These are phyloP conservation scores for Aphanomyces invadans DNA, from an alignment of 352 stramenopile species.

Conservation along the genomic window DNA sequence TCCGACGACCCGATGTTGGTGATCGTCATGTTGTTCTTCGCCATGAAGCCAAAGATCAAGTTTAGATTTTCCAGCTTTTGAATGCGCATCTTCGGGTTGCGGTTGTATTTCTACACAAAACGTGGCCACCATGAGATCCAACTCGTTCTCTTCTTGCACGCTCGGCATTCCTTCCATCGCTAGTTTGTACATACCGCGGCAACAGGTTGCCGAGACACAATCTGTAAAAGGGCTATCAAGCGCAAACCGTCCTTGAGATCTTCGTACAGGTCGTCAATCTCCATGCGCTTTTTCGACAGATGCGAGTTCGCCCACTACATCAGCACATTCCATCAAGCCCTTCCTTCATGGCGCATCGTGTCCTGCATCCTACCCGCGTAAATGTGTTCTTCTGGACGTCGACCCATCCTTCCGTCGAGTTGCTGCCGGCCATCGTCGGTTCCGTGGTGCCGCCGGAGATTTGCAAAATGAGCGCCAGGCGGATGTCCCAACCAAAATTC, in stretches of 20 bases:
- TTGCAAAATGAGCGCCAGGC: background rate
- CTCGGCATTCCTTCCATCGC: background rate
- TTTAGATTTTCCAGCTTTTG: slow-evolving; percentile 91
- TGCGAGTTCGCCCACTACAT: slow-evolving; percentile 86
- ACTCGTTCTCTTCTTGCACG: background rate
- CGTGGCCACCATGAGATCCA: slow-evolving; percentile 14
- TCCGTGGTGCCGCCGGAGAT: background rate
- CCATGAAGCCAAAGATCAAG: slow-evolving; percentile 84
- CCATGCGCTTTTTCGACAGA: slow-evolving; percentile 78
- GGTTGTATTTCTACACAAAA: slow-evolving; percentile 79
- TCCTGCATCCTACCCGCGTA: slow-evolving; percentile 50
- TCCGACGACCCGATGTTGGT: slow-evolving; percentile 90
- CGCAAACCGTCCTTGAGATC: slow-evolving; percentile 83
- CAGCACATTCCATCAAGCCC: background rate
- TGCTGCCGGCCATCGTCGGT: slow-evolving; percentile 5
- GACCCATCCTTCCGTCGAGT: slow-evolving; percentile 66
- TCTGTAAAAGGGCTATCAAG: slow-evolving; percentile 82
- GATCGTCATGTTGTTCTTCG: slow-evolving; percentile 83
- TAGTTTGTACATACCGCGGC: slow-evolving; percentile 41
- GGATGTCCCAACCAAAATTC: background rate
- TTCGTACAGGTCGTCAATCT: slow-evolving; percentile 85
- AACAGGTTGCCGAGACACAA: slow-evolving; percentile 82
- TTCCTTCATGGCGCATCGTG: background rate
- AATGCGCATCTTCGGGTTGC: slow-evolving; percentile 88
- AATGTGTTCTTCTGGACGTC: slow-evolving; percentile 90